phyloP scores from a whole-genome alignment of 2,329 filamentous ascomycete species.

The Blastomyces emzantsi region DNA sequence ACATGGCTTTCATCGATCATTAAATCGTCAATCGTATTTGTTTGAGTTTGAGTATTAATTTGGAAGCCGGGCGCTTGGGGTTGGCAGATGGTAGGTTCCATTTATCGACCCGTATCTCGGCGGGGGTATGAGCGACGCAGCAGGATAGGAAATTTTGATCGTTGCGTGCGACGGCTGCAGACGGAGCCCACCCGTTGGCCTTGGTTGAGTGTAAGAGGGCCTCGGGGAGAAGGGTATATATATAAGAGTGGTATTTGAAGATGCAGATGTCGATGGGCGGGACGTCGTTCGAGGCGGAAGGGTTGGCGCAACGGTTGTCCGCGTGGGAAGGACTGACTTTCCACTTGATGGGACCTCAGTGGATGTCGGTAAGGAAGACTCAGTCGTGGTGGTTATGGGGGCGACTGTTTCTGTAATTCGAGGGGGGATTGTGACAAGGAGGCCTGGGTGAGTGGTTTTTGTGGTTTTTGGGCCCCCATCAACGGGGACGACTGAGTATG shows the following conservation, averaged over 20 bases:
- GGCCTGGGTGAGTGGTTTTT: slow-evolving; percentile 7
- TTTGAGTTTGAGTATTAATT: not conserved
- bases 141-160: not conserved
- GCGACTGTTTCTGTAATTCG: slow-evolving; percentile 14
- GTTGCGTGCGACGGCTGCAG: not conserved
- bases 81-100: not conserved
- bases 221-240: not conserved
- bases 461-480: slow-evolving; percentile 14
- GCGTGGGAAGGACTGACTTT: not conserved
- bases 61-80: not conserved
- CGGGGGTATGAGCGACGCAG: not conserved
- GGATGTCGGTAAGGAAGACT: slow-evolving; percentile 6
- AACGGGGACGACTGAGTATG: slow-evolving; percentile 19
- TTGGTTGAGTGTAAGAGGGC: not conserved
- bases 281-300: not conserved
- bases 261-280: not conserved
- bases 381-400: slow-evolving; percentile 11
- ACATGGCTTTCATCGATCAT: not conserved
- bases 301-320: slow-evolving; percentile 4
- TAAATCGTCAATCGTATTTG: not conserved
- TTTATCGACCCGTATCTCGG: not conserved
- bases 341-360: not conserved
- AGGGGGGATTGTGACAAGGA: slow-evolving; percentile 14
- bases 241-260: not conserved
- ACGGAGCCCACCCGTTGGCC: not conserved